Percentiles rank a stretch among this genome's conserved stretches.
phyloP scores from a whole-genome alignment of 169 alveolate genomes.

The Plasmodium malariae region DNA sequence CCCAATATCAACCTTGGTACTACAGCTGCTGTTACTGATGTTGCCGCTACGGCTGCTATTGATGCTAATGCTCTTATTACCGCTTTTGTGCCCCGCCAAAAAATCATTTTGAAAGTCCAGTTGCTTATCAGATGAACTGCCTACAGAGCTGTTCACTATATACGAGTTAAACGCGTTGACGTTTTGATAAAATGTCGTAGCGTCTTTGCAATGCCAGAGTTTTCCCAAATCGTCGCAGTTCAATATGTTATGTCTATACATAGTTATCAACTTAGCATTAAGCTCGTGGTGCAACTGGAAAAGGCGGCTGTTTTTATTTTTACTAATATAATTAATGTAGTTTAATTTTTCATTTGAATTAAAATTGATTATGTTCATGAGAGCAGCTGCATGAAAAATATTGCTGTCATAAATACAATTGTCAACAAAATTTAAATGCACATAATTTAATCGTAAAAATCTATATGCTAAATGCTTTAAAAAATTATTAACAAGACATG shows the following conservation, averaged over 20 bases:
- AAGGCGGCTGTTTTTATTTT: not conserved
- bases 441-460: constrained; percentile 64
- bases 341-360: not conserved
- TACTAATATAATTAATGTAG: not conserved
- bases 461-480: constrained; percentile 59
- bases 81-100: not conserved
- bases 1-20: too few species aligned
- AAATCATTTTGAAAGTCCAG: not conserved
- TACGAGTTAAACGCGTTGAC: constrained; percentile 23
- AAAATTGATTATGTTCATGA: not conserved
- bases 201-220: constrained; percentile 42
- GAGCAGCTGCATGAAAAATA: not conserved
- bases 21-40: too few species aligned
- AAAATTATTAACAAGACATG: constrained; percentile 65
- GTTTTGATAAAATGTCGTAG: constrained; percentile 44
- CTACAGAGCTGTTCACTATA: not conserved
- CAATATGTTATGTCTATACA: constrained; percentile 26
- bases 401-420: constrained; percentile 50
- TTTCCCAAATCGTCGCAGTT: constrained; percentile 35
- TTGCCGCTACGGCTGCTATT: too few species aligned
- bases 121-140: not conserved
- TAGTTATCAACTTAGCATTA: constrained; percentile 20
- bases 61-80: too few species aligned
- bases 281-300: constrained; percentile 22
- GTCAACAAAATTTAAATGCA: constrained; percentile 57